Evolutionary conservation across 2,329 filamentous ascomycete genomes (phyloP).

Genomic region (Paraphoma chrysanthemicola): DNA sequence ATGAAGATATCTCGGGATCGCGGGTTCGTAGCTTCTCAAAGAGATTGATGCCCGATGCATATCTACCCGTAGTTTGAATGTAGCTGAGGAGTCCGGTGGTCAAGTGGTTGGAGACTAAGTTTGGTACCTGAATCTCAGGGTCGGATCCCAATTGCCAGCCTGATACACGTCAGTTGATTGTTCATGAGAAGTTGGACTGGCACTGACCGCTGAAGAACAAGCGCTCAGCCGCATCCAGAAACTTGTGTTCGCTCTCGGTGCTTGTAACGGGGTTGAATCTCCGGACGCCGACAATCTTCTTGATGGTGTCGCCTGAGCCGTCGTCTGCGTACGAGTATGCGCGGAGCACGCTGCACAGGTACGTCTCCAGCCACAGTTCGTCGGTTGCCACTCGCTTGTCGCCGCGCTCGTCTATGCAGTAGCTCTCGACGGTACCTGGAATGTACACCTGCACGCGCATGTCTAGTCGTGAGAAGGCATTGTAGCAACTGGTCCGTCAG

Average conservation of each 20-base stretch:
- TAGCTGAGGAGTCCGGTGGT: slow-evolving; percentile 94
- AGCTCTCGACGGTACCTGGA: slow-evolving; percentile 93
- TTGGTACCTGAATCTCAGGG: slow-evolving; percentile 95
- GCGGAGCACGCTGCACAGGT: slow-evolving; percentile 90
- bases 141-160: slow-evolving; percentile 96
- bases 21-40: slow-evolving; percentile 94
- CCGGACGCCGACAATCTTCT: slow-evolving; percentile 95
- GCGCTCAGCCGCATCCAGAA: slow-evolving; percentile 90
- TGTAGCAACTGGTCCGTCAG: slow-evolving; percentile 76
- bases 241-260: slow-evolving; percentile 97
- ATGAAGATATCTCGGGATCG: slow-evolving; percentile 91
- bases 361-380: slow-evolving; percentile 95
- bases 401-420: slow-evolving; percentile 95
- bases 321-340: slow-evolving; percentile 98
- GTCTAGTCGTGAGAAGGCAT: slow-evolving; percentile 96
- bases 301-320: slow-evolving; percentile 90
- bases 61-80: slow-evolving; percentile 92
- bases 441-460: slow-evolving; percentile 99
- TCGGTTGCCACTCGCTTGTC: slow-evolving; percentile 94
- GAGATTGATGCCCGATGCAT: slow-evolving; percentile 93
- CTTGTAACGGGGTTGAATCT: slow-evolving; percentile 97
- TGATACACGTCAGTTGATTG: background rate
- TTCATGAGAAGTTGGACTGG: background rate
- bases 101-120: slow-evolving; percentile 93
- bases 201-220: slow-evolving; percentile 85